These are phyloP conservation scores for Colletotrichum sp. DNA, from an alignment of 2,329 filamentous ascomycete species.

Conservation along the genomic window DNA sequence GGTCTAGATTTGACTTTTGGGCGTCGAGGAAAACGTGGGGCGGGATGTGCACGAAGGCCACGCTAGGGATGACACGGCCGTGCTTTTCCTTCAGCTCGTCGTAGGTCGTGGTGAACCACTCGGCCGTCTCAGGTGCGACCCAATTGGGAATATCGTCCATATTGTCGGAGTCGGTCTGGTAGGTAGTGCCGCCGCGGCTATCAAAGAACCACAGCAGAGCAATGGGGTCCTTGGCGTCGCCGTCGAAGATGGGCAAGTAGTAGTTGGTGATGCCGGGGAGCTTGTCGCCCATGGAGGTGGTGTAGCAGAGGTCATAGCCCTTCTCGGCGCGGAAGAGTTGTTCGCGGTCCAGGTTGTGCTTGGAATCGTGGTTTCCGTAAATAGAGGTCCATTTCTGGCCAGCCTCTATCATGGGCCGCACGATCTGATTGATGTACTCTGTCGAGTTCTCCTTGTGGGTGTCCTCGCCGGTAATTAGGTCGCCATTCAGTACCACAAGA, in stretches of 20 bases:
- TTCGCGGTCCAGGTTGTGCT: constrained; percentile 49
- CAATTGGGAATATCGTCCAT: constrained; percentile 39
- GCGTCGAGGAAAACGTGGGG: constrained; percentile 21
- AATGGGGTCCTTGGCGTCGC: constrained; percentile 1
- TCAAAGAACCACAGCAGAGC: constrained; percentile 66
- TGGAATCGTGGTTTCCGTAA: constrained; percentile 66
- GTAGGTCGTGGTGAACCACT: constrained; percentile 47
- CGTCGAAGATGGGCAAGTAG: constrained; percentile 23
- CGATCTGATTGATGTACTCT: constrained; percentile 54
- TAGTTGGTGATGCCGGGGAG: constrained; percentile 24
- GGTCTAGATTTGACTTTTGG: constrained; percentile 25
- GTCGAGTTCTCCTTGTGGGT: constrained; percentile 51
- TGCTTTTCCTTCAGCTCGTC: constrained; percentile 16
- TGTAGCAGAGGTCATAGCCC: constrained; percentile 58
- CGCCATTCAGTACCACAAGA: constrained; percentile 66
- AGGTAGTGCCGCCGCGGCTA: constrained; percentile 47
- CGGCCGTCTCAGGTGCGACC: constrained; percentile 46
- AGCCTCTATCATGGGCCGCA: constrained; percentile 48
- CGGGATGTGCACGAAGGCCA: constrained; percentile 24
- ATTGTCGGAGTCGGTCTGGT: constrained; percentile 30
- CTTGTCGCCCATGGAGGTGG: constrained; percentile 24
- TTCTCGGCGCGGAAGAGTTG: constrained; percentile 51
- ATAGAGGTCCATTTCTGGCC: constrained; percentile 58
- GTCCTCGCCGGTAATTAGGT: constrained; percentile 66
- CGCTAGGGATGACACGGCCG: constrained; percentile 22